Evolutionary conservation across 345 rosid genomes (phyloP).

Genomic region (Hibiscus trionum): DNA sequence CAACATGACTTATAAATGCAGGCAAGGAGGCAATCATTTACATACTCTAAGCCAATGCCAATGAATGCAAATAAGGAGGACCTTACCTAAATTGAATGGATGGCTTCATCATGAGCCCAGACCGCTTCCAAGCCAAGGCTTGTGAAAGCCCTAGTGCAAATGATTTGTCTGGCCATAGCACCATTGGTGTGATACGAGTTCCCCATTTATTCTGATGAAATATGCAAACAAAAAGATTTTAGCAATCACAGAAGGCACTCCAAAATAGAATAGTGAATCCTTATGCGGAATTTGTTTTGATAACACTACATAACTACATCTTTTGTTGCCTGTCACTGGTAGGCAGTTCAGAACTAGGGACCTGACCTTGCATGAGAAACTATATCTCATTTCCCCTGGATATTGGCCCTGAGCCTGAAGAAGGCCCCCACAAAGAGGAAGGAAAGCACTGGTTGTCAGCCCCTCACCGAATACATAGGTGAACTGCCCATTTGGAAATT

Average conservation of each 20-base stretch:
- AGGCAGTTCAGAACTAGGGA: background rate
- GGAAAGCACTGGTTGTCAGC: constrained; percentile 75
- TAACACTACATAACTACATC: background rate
- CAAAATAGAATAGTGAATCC: background rate
- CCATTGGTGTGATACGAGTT: constrained; percentile 72
- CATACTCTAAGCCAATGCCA: background rate
- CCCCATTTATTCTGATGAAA: constrained; percentile 77
- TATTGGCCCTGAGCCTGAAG: constrained; percentile 97
- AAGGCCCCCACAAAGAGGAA: constrained; percentile 75
- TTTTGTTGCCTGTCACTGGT: background rate
- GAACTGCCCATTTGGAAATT: constrained; percentile 88
- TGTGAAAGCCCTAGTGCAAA: constrained; percentile 63
- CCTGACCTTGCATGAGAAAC: constrained; percentile 80
- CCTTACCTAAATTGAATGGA: constrained; percentile 65
- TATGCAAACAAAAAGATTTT: constrained; percentile 1
- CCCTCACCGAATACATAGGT: constrained; percentile 92
- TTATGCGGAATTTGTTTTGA: background rate
- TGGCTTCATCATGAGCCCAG: constrained; percentile 86
- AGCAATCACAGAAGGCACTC: background rate
- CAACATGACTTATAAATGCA: background rate
- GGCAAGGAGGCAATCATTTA: background rate
- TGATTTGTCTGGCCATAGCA: constrained; percentile 92
- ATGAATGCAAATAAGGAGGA: background rate
- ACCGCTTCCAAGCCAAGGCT: constrained; percentile 84
- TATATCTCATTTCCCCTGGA: constrained; percentile 92